phyloP scores from a whole-genome alignment of 441 rosid species.

The Populus hybrid region DNA sequence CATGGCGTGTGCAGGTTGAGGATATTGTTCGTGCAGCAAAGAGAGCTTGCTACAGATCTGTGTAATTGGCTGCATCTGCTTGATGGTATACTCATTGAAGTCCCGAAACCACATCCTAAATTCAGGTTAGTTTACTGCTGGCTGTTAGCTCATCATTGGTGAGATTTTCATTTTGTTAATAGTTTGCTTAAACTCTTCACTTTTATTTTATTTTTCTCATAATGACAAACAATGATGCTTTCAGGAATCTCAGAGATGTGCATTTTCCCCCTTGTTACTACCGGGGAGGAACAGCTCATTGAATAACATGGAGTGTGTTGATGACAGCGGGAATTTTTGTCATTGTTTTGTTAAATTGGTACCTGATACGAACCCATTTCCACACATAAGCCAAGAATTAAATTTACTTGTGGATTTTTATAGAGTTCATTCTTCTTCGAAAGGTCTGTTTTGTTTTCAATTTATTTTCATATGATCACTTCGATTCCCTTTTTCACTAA shows the following conservation, averaged over 20 bases:
- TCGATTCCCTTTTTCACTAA: background rate
- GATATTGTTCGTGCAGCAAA: constrained; percentile 75
- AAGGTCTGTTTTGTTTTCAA: background rate
- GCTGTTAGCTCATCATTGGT: background rate
- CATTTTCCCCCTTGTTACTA: constrained; percentile 16
- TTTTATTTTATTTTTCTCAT: background rate
- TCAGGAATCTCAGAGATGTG: constrained; percentile 18
- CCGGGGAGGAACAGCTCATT: constrained; percentile 19
- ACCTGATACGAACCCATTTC: constrained; percentile 5
- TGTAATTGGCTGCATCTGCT: constrained; percentile 46
- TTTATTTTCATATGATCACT: background rate
- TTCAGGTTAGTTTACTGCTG: constrained; percentile 24
- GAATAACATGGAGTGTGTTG: constrained; percentile 27
- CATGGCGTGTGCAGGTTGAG: constrained; percentile 44
- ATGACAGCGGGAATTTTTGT: constrained; percentile 17
- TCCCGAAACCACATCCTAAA: background rate
- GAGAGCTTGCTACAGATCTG: constrained; percentile 73
- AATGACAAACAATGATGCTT: background rate
- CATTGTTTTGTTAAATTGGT: constrained; percentile 11
- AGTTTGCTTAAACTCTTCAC: background rate
- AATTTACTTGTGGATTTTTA: background rate
- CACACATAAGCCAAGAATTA: constrained; percentile 12
- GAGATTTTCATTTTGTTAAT: background rate
- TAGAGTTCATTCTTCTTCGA: background rate
- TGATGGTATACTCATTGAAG: constrained; percentile 19